A percentile compares a stretch with the other conserved stretches of the same genome.
These are phyloP conservation scores for Mycena leptocephala DNA, from an alignment of 768 basidiomycete genomes.

Conservation along the genomic window DNA sequence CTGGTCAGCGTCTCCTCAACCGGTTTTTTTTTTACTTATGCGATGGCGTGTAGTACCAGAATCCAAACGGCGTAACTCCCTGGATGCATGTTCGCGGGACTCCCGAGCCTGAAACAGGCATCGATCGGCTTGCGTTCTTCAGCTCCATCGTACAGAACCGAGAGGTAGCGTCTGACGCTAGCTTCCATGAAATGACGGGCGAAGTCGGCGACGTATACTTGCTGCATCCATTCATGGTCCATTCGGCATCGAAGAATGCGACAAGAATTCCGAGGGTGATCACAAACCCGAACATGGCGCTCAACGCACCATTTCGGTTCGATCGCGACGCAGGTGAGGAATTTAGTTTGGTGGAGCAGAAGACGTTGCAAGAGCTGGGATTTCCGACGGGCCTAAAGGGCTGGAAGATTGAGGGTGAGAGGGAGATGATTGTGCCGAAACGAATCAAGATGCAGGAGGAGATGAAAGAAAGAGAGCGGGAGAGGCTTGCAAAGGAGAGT, in stretches of 20 bases:
- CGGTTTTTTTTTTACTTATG: not conserved
- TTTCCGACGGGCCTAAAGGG: slow-evolving; percentile 55
- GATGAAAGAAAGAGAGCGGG: slow-evolving; percentile 66
- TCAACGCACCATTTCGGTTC: slow-evolving; percentile 71
- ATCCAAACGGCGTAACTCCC: slow-evolving; percentile 34
- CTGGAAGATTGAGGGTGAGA: slow-evolving; percentile 64
- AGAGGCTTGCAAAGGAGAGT: slow-evolving; percentile 46
- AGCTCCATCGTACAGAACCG: slow-evolving; percentile 57
- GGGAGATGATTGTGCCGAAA: slow-evolving; percentile 63
- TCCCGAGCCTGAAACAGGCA: slow-evolving; percentile 19
- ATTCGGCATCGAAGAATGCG: slow-evolving; percentile 75
- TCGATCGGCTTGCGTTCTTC: slow-evolving; percentile 27
- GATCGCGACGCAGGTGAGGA: slow-evolving; percentile 59
- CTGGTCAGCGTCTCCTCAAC: slow-evolving; percentile 49
- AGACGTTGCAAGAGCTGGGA: slow-evolving; percentile 71
- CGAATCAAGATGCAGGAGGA: slow-evolving; percentile 62
- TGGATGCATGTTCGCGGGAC: slow-evolving; percentile 35
- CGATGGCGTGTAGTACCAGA: slow-evolving; percentile 11
- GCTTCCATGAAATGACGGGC: slow-evolving; percentile 72
- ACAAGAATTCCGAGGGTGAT: slow-evolving; percentile 72
- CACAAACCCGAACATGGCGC: slow-evolving; percentile 75
- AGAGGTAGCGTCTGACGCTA: slow-evolving; percentile 53
- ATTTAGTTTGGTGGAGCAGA: slow-evolving; percentile 73
- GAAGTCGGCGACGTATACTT: slow-evolving; percentile 76
- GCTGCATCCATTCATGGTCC: slow-evolving; percentile 77